Percentiles rank a stretch among this genome's conserved stretches.
Conservation (phyloP, 805 yeast genomes). For the Ogataea pignaliae region DNA sequence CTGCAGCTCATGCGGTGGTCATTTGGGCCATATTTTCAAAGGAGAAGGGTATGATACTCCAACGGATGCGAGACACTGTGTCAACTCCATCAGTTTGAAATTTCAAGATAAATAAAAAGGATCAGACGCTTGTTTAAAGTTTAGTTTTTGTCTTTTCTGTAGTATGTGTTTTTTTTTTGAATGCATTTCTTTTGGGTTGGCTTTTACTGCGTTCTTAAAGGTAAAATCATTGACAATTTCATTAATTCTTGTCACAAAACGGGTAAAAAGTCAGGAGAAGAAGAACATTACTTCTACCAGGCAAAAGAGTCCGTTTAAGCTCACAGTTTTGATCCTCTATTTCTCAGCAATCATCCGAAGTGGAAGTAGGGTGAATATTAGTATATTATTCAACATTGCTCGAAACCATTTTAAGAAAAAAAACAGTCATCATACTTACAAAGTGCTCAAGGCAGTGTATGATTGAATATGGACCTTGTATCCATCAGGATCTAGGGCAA, state of each 20-base stretch:
- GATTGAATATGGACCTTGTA: slow-evolving; percentile 69
- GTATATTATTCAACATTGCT: no score
- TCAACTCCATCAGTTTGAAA: slow-evolving; percentile 77
- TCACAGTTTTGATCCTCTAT: neutral
- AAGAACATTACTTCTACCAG: no score
- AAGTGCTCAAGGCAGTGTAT: slow-evolving; percentile 17
- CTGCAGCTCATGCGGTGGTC: slow-evolving; percentile 87
- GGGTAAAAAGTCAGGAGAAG: no score
- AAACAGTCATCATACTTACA: slow-evolving; percentile 11
- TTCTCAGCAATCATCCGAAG: no score
- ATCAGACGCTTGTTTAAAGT: neutral
- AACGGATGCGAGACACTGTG: slow-evolving; percentile 92
- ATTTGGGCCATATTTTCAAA: slow-evolving; percentile 90
- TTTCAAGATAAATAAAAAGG: slow-evolving; percentile 32
- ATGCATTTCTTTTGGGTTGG: no score
- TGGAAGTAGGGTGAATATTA: no score
- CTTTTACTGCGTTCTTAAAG: neutral
- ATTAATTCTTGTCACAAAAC: no score
- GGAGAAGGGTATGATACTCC: slow-evolving; percentile 90
- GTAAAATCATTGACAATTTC: neutral
- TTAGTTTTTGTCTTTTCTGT: neutral
- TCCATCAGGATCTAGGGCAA: slow-evolving; percentile 85
- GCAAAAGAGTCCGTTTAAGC: neutral
- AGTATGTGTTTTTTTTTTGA: no score
- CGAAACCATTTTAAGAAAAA: no score